Percentiles rank a stretch among this genome's conserved stretches.
phyloP scores from a whole-genome alignment of 306 rosid genomes.

The Trifolium repens region DNA sequence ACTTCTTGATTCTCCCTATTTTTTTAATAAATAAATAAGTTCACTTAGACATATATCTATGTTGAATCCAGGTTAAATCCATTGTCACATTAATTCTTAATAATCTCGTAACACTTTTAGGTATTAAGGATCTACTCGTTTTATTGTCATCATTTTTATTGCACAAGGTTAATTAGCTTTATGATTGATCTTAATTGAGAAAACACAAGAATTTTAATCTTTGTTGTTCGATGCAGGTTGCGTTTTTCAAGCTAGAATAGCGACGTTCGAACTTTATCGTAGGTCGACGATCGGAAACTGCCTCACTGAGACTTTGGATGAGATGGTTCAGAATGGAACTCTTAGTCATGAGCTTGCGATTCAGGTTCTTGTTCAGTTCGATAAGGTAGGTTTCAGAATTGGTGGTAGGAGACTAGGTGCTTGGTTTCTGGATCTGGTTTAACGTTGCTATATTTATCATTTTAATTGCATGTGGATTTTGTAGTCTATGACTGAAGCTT shows the following conservation, averaged over 20 bases:
- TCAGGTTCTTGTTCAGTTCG: slow-evolving; percentile 94
- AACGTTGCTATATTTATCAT: neutral
- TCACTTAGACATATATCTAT: slow-evolving; percentile 7
- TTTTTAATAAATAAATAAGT: neutral
- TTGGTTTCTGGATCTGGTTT: slow-evolving; percentile 4
- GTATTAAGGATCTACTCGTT: slow-evolving; percentile 22
- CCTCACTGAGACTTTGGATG: slow-evolving; percentile 87
- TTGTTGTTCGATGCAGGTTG: slow-evolving; percentile 52
- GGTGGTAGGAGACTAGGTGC: neutral
- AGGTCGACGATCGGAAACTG: slow-evolving; percentile 94
- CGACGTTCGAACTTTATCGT: slow-evolving; percentile 90
- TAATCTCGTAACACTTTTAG: neutral
- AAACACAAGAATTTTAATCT: neutral
- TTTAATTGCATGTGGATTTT: slow-evolving; percentile 21
- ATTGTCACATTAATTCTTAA: neutral
- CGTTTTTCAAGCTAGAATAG: slow-evolving; percentile 55
- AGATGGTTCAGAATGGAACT: slow-evolving; percentile 87
- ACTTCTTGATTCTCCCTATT: no score
- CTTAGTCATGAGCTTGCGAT: slow-evolving; percentile 93
- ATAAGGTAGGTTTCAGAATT: slow-evolving; percentile 58
- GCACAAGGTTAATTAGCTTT: neutral
- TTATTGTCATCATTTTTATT: slow-evolving; percentile 7
- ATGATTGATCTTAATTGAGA: neutral
- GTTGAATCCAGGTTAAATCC: neutral
- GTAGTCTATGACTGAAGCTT: slow-evolving; percentile 94